Conservation (phyloP, 1,139 yeast genomes). For the Pichia inconspicua region DNA sequence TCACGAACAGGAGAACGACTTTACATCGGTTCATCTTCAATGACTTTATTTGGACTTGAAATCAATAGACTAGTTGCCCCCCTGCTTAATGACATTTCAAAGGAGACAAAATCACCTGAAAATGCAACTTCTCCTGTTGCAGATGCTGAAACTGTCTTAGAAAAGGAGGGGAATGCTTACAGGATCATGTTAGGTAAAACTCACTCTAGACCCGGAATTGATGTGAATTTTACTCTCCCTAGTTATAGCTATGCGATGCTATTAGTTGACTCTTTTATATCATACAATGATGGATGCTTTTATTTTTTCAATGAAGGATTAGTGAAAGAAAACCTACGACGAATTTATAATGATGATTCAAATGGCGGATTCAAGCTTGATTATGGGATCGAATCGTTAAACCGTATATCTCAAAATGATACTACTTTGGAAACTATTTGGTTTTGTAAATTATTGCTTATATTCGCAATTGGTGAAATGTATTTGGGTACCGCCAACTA, state of each 20-base stretch:
- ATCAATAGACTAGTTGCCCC: conserved; percentile 53
- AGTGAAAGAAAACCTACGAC: conserved; percentile 56
- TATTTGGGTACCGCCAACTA: conserved; percentile 62
- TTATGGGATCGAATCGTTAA: conserved; percentile 23
- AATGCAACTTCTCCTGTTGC: conserved; percentile 4
- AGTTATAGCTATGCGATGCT: conserved; percentile 70
- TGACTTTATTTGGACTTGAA: conserved; percentile 73
- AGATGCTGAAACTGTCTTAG: conserved; percentile 37
- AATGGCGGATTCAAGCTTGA: conserved; percentile 35
- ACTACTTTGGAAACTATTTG: conserved; percentile 67
- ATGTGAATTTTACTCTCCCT: conserved; percentile 65
- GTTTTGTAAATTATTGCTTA: conserved; percentile 68
- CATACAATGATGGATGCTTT: conserved; percentile 78
- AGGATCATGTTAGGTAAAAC: conserved; percentile 61
- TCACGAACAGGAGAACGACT: conserved; percentile 68
- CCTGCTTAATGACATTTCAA: conserved; percentile 8
- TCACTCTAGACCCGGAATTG: conserved; percentile 57
- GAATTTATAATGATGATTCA: conserved; percentile 41
- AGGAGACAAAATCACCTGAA: conserved; percentile 9
- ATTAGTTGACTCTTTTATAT: conserved; percentile 66
- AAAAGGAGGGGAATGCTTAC: conserved; percentile 70
- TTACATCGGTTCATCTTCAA: conserved; percentile 73
- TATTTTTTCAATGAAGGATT: conserved; percentile 80
- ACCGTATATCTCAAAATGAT: conserved; percentile 30
- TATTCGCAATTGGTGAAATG: conserved; percentile 83